phyloP scores from a whole-genome alignment of 257 asterid genomes.

The Cynanchum wilfordii region DNA sequence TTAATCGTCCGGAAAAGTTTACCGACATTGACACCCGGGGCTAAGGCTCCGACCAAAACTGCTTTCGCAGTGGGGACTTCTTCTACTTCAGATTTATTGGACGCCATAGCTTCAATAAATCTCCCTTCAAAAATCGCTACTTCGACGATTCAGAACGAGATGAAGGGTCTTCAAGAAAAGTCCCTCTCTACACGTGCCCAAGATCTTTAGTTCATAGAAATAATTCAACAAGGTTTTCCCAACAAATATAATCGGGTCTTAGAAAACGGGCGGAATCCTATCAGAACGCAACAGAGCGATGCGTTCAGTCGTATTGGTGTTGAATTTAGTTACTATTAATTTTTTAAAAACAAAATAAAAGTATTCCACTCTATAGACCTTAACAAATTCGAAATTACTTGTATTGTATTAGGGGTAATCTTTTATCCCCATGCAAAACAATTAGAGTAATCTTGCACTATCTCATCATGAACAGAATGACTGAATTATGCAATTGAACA shows the following conservation, averaged over 20 bases:
- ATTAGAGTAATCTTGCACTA: background rate
- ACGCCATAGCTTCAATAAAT: conserved; percentile 33
- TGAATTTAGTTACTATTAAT: no score
- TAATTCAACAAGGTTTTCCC: no score
- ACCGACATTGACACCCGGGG: conserved; percentile 86
- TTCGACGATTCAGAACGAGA: background rate
- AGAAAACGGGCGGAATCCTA: no score
- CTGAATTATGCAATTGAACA: background rate
- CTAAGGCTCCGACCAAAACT: conserved; percentile 71
- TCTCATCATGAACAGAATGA: background rate
- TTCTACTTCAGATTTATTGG: conserved; percentile 25
- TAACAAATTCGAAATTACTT: background rate
- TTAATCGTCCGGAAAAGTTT: conserved; percentile 1
- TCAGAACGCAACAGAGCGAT: no score
- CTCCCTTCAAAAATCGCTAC: background rate
- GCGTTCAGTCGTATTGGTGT: no score
- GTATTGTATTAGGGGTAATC: background rate
- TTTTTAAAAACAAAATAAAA: no score
- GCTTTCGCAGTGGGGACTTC: conserved; percentile 57
- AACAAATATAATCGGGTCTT: no score
- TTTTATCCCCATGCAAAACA: no score
- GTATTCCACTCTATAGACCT: background rate
- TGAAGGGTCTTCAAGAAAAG: background rate
- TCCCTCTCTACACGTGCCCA: background rate
- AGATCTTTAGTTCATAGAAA: background rate